A percentile compares a stretch with the other conserved stretches of the same genome.
These are phyloP conservation scores for Alternaria incomplexa DNA, from an alignment of 2,329 filamentous ascomycete genomes.

Conservation along the genomic window DNA sequence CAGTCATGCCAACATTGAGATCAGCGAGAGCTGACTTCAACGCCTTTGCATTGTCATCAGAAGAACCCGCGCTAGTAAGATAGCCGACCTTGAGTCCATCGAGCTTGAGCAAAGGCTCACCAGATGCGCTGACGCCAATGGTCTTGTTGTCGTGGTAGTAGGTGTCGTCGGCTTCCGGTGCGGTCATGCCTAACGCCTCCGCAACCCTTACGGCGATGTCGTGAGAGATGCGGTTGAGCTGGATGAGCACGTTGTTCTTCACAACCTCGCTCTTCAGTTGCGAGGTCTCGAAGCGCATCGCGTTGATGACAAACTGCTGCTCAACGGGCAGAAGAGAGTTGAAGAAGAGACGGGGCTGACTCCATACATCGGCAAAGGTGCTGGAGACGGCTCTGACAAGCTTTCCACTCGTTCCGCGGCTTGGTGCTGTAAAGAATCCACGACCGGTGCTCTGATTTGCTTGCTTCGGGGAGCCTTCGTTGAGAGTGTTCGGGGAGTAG, in stretches of 20 bases:
- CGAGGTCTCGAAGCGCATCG: slow-evolving; percentile 73
- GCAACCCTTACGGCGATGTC: slow-evolving; percentile 71
- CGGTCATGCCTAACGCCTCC: slow-evolving; percentile 63
- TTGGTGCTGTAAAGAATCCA: slow-evolving; percentile 74
- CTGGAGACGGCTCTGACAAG: slow-evolving; percentile 65
- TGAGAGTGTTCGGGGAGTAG: slow-evolving; percentile 72
- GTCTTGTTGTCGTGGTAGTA: slow-evolving; percentile 76
- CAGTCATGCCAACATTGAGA: slow-evolving; percentile 61
- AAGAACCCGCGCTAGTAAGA: slow-evolving; percentile 58
- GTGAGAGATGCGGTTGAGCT: slow-evolving; percentile 72
- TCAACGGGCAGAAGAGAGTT: slow-evolving; percentile 71
- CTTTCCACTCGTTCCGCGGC: slow-evolving; percentile 58
- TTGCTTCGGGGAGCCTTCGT: slow-evolving; percentile 67
- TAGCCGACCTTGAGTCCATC: slow-evolving; percentile 70
- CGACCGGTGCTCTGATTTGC: slow-evolving; percentile 68
- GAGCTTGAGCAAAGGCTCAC: slow-evolving; percentile 63
- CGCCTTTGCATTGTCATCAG: slow-evolving; percentile 55
- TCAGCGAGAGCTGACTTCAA: slow-evolving; percentile 59
- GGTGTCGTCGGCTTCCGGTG: slow-evolving; percentile 64
- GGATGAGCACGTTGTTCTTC: slow-evolving; percentile 69
- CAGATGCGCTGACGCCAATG: slow-evolving; percentile 65
- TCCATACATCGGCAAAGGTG: slow-evolving; percentile 75
- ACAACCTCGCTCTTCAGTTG: slow-evolving; percentile 64
- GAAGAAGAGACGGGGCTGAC: slow-evolving; percentile 74
- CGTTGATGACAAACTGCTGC: slow-evolving; percentile 75